Evolutionary conservation across 306 rosid genomes (phyloP).

Genomic region (Corylus avellana): DNA sequence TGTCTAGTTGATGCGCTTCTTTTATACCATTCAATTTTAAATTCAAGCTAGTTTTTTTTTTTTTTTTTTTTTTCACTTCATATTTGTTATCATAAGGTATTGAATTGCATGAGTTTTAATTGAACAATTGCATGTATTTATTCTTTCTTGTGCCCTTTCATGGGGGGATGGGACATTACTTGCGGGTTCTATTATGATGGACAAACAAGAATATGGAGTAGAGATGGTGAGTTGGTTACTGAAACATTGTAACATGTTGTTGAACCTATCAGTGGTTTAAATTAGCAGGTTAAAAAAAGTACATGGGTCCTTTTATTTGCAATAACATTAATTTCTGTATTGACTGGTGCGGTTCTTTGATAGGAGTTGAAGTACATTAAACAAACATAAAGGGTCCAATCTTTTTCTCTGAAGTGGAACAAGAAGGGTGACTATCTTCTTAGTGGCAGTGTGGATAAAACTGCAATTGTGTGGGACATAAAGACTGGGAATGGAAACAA

Average conservation of each 20-base stretch:
- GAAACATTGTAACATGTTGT: neutral
- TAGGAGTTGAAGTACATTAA: slow-evolving; percentile 83
- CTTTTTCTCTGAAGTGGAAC: slow-evolving; percentile 93
- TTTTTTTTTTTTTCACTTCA: neutral
- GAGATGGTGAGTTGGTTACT: slow-evolving; percentile 52
- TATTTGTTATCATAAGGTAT: neutral
- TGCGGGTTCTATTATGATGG: slow-evolving; percentile 81
- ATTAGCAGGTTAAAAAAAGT: neutral
- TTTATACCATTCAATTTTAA: neutral
- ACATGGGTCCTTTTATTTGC: neutral
- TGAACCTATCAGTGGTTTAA: neutral
- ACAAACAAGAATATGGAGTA: slow-evolving; percentile 73
- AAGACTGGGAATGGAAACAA: slow-evolving; percentile 85
- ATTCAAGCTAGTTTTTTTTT: neutral
- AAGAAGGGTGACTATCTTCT: slow-evolving; percentile 94
- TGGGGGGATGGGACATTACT: slow-evolving; percentile 62
- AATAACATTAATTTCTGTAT: neutral
- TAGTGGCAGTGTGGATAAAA: slow-evolving; percentile 90
- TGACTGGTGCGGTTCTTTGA: neutral
- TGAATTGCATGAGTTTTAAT: neutral
- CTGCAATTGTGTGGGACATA: slow-evolving; percentile 97
- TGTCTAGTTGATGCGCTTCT: slow-evolving; percentile 14
- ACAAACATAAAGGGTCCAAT: slow-evolving; percentile 93
- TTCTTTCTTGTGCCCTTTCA: slow-evolving; percentile 5
- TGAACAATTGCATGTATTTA: neutral